phyloP scores from a whole-genome alignment of 129 eudicot genomes.

The Helianthus annuus region HanXRQr2.0-SUNRISE NC_035441.2:133503879-133504378 shows the following conservation, averaged over 20 bases:
- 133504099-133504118: background rate
- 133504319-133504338: conserved; percentile 69
- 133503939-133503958: too few relatives aligned
- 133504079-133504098: background rate
- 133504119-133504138: background rate
- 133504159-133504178: background rate
- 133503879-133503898: too few relatives aligned
- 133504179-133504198: background rate
- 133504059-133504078: background rate
- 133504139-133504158: background rate
- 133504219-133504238: conserved; percentile 4
- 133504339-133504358: conserved; percentile 81
- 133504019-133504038: background rate
- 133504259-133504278: conserved; percentile 14
- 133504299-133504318: background rate
- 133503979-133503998: too few relatives aligned
- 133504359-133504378: conserved; percentile 66
- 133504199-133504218: background rate
- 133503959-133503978: too few relatives aligned
- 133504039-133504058: too few relatives aligned
- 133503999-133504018: too few relatives aligned
- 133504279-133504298: conserved; percentile 5
- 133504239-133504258: conserved; percentile 21
- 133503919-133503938: too few relatives aligned
- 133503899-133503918: too few relatives aligned